A percentile compares a stretch with the other conserved stretches of the same genome.
phyloP scores from a whole-genome alignment of 2,329 filamentous ascomycete genomes.

The Neopestalotiopsis sp. region DNA sequence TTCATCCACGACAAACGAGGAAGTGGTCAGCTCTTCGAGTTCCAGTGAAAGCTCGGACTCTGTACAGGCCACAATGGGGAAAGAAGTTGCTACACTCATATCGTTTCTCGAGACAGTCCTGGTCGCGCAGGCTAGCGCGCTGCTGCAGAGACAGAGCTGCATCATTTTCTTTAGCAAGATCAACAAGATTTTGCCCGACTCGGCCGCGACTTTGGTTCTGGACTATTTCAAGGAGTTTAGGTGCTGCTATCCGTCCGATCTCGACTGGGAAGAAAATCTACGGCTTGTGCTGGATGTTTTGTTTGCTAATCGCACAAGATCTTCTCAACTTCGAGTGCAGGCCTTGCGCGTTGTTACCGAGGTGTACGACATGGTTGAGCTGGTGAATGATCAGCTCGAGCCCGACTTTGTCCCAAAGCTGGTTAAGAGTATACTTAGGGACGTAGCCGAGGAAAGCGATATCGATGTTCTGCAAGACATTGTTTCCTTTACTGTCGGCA shows the following conservation, averaged over 20 bases:
- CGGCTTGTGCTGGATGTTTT: conserved; percentile 66
- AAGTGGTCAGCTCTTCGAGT: conserved; percentile 28
- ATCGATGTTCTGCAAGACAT: conserved; percentile 68
- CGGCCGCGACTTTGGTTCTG: conserved; percentile 67
- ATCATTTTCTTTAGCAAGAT: conserved; percentile 71
- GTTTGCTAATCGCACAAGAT: conserved; percentile 65
- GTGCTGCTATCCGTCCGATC: conserved; percentile 74
- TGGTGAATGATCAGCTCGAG: conserved; percentile 64
- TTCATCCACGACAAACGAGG: conserved; percentile 27
- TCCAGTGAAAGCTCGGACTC: conserved; percentile 37
- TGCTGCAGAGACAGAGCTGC: conserved; percentile 69
- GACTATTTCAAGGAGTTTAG: conserved; percentile 72
- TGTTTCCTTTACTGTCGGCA: conserved; percentile 67
- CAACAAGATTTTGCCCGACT: conserved; percentile 67
- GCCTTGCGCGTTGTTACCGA: conserved; percentile 67
- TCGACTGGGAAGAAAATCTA: conserved; percentile 70
- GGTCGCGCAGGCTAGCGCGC: conserved; percentile 52
- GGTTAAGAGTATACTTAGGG: conserved; percentile 65
- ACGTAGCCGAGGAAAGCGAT: conserved; percentile 68
- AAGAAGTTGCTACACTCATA: conserved; percentile 52
- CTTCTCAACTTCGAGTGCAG: conserved; percentile 65
- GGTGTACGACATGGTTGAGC: conserved; percentile 62
- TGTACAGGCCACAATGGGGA: conserved; percentile 45
- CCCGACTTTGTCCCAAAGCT: conserved; percentile 63
- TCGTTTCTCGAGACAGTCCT: conserved; percentile 56